Conservation (phyloP, 2,329 filamentous ascomycete species). For the Botrytis sinoallii region DNA sequence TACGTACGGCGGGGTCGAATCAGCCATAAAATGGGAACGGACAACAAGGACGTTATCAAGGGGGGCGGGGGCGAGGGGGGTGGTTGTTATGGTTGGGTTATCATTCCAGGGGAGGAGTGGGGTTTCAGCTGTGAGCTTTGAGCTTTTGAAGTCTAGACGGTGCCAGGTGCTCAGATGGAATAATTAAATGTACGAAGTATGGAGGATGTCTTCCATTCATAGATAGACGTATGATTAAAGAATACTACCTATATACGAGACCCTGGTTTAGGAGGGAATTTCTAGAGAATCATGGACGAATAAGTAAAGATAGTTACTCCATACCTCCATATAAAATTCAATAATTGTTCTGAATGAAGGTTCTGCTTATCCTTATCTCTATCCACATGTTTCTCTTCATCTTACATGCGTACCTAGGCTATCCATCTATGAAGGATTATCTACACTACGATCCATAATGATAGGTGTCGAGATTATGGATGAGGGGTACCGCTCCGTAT, state of each 20-base stretch:
- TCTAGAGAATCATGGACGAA: background rate
- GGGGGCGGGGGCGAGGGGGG: background rate
- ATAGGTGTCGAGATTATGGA: background rate
- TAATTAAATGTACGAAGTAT: background rate
- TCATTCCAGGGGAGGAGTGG: background rate
- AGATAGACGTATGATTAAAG: background rate
- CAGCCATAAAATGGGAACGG: background rate
- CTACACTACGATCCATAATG: background rate
- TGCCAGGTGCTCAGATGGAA: background rate
- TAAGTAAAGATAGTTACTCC: background rate
- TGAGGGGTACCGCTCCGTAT: constrained; percentile 1
- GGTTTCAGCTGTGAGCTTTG: background rate
- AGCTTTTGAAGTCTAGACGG: background rate
- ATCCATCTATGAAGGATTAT: background rate
- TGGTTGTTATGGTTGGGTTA: background rate
- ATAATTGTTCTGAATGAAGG: background rate
- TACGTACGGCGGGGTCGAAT: background rate
- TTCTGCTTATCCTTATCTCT: background rate
- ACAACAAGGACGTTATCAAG: background rate
- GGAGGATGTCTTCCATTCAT: background rate
- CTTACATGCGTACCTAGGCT: background rate
- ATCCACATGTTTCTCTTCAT: background rate
- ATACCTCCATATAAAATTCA: background rate
- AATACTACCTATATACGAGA: background rate
- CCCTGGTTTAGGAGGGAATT: background rate